A percentile compares a stretch with the other conserved stretches of the same genome.
These are phyloP conservation scores for Leishmania turanica DNA, from an alignment of 208 protist species.

Conservation along the genomic window DNA sequence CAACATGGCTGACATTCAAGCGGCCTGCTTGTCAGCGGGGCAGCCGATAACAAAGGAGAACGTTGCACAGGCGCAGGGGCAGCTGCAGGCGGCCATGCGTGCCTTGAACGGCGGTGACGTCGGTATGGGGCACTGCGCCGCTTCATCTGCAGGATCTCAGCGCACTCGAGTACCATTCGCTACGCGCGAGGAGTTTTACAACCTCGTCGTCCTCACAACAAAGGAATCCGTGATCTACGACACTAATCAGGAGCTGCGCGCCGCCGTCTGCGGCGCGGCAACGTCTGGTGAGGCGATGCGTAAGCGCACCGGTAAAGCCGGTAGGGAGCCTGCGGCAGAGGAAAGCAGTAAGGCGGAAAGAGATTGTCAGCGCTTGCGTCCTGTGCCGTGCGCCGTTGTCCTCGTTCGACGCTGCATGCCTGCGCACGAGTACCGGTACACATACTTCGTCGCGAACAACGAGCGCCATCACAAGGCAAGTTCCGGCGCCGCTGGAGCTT, in stretches of 20 bases:
- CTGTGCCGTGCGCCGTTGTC: slow-evolving; percentile 49
- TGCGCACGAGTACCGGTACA: slow-evolving; percentile 24
- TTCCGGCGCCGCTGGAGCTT: background rate
- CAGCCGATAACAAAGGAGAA: background rate
- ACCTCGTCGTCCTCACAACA: slow-evolving; percentile 40
- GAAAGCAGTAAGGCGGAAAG: background rate
- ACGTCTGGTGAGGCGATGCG: background rate
- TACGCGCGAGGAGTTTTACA: slow-evolving; percentile 36
- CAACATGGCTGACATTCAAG: slow-evolving; percentile 25
- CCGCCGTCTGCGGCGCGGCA: background rate
- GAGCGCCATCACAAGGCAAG: slow-evolving; percentile 34
- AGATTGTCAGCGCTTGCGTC: slow-evolving; percentile 20
- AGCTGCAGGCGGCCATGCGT: slow-evolving; percentile 13
- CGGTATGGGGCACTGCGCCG: background rate
- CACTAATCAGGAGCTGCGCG: slow-evolving; percentile 25
- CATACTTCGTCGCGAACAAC: slow-evolving; percentile 28
- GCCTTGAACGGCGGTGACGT: background rate
- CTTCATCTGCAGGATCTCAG: background rate
- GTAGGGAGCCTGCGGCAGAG: background rate
- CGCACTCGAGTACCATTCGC: slow-evolving; percentile 33
- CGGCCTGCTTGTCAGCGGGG: slow-evolving; percentile 13
- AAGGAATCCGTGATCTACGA: slow-evolving; percentile 36
- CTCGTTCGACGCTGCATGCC: slow-evolving; percentile 40
- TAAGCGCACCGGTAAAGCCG: background rate
- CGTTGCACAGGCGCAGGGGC: slow-evolving; percentile 6